Conservation (phyloP, 768 basidiomycete species). For the Tubosaeta sp. region DNA sequence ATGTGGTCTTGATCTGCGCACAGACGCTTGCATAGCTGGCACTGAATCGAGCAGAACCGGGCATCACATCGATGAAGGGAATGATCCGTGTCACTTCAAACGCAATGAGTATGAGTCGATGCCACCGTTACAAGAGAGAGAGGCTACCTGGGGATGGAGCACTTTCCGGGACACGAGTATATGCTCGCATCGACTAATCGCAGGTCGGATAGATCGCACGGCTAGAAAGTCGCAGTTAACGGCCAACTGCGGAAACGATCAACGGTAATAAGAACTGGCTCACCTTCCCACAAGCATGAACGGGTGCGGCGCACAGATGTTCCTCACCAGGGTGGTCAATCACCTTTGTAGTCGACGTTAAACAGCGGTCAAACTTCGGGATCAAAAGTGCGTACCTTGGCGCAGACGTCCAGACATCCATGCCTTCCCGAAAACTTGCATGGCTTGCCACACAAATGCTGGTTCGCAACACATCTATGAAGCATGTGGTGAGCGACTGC, state of each 20-base stretch:
- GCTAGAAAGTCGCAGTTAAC: slow-evolving; percentile 24
- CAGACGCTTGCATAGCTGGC: slow-evolving; percentile 52
- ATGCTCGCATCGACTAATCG: slow-evolving; percentile 23
- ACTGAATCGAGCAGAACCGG: slow-evolving; percentile 48
- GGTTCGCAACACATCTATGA: slow-evolving; percentile 46
- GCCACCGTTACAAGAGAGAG: background rate
- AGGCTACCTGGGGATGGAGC: slow-evolving; percentile 39
- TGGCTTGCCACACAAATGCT: slow-evolving; percentile 52
- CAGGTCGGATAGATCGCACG: slow-evolving; percentile 37
- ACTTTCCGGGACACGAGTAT: slow-evolving; percentile 41
- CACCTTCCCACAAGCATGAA: slow-evolving; percentile 56
- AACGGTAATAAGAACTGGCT: background rate
- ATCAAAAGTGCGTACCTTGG: slow-evolving; percentile 36
- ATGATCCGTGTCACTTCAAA: slow-evolving; percentile 42
- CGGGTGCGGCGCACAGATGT: slow-evolving; percentile 49
- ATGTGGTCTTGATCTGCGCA: slow-evolving; percentile 48
- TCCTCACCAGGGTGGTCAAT: slow-evolving; percentile 44
- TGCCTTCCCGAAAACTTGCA: slow-evolving; percentile 43
- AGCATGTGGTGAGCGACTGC: background rate
- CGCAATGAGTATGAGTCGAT: background rate
- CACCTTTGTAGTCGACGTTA: slow-evolving; percentile 30
- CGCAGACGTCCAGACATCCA: slow-evolving; percentile 51
- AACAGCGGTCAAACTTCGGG: background rate
- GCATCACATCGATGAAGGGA: slow-evolving; percentile 46
- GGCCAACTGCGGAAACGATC: background rate